Conservation (phyloP, 768 basidiomycete genomes). For the Zangia roseola region DNA sequence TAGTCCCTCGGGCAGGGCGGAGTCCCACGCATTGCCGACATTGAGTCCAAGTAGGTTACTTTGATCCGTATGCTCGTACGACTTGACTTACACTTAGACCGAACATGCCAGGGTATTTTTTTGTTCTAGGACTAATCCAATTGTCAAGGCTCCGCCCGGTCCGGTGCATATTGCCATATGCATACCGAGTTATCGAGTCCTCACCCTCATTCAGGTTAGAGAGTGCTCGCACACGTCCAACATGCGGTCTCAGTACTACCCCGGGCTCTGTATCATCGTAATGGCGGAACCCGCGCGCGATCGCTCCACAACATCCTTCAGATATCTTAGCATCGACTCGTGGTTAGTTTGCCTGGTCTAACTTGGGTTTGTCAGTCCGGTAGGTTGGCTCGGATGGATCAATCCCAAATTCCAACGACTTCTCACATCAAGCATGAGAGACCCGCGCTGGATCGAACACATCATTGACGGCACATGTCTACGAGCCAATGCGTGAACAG, state of each 20-base stretch:
- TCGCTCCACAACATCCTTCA: conserved; percentile 13
- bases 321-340: not conserved
- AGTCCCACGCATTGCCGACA: conserved; percentile 23
- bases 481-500: not conserved
- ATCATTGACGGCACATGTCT: no score
- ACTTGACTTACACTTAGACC: conserved; percentile 14
- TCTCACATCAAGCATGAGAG: not conserved
- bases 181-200: no score
- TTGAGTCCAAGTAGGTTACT: not conserved
- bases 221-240: no score
- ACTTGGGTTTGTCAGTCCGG: no score
- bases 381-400: no score
- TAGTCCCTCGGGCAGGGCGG: conserved; percentile 8
- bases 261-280: no score
- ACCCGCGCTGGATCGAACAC: not conserved
- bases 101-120: no score
- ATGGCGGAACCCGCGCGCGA: not conserved
- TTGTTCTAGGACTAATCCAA: conserved; percentile 8
- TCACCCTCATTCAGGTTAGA: not conserved
- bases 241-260: no score
- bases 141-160: no score
- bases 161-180: no score
- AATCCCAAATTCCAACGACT: not conserved
- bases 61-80: not conserved
- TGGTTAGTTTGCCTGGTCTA: no score